phyloP scores from a whole-genome alignment of 192 early-diverging fungal genomes.

The Chytriomyces hyalinus region DNA sequence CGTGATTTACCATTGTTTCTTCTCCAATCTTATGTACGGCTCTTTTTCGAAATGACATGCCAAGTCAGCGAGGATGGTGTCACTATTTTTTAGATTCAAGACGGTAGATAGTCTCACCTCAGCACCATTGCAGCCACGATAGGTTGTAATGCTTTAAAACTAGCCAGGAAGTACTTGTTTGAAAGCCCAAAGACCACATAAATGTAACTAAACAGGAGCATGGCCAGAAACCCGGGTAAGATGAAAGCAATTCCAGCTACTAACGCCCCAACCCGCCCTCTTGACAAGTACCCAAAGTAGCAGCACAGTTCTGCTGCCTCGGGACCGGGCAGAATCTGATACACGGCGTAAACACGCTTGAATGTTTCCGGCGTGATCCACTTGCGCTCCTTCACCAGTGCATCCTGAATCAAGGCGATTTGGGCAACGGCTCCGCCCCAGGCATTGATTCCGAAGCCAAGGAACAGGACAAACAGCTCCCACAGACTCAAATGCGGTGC shows the following conservation, averaged over 20 bases:
- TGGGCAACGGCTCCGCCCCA: slow-evolving; percentile 65
- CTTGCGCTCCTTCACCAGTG: slow-evolving; percentile 46
- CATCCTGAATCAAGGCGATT: slow-evolving; percentile 57
- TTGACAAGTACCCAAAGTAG: slow-evolving; percentile 56
- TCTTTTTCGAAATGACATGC: background rate
- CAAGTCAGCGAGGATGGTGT: background rate
- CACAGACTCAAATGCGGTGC: slow-evolving; percentile 45
- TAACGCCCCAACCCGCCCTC: slow-evolving; percentile 54
- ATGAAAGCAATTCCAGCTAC: slow-evolving; percentile 58
- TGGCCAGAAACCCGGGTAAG: slow-evolving; percentile 54
- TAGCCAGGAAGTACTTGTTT: slow-evolving; percentile 61
- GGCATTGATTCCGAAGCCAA: slow-evolving; percentile 53
- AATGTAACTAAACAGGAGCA: slow-evolving; percentile 46
- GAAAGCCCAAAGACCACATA: slow-evolving; percentile 49
- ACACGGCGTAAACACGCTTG: slow-evolving; percentile 62
- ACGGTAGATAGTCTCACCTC: slow-evolving; percentile 44
- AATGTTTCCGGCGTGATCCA: slow-evolving; percentile 58
- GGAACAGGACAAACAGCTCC: slow-evolving; percentile 48
- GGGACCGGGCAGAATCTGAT: slow-evolving; percentile 63
- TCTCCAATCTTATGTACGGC: slow-evolving; percentile 44
- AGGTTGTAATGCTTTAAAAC: slow-evolving; percentile 57
- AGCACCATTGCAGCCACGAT: slow-evolving; percentile 62
- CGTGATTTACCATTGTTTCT: slow-evolving; percentile 51
- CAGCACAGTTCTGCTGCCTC: slow-evolving; percentile 63
- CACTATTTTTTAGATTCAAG: background rate